A percentile compares a stretch with the other conserved stretches of the same genome.
Evolutionary conservation across 2,329 filamentous ascomycete genomes (phyloP).

Genomic region (Penicillium verrucosum): DNA sequence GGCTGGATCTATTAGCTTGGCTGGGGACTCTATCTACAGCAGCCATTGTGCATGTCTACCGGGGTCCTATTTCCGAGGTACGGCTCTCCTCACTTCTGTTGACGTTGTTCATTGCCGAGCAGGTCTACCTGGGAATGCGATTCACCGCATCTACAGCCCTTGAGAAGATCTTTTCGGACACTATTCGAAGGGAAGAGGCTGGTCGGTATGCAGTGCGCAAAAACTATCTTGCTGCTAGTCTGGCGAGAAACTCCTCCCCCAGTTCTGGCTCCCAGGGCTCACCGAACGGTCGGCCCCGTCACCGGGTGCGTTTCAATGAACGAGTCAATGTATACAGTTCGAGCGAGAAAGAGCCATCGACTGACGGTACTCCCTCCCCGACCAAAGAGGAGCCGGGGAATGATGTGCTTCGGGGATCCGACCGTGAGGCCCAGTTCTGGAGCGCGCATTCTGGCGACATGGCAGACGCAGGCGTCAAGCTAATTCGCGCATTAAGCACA

Average conservation of each 20-base stretch:
- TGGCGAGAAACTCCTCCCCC: slow-evolving; percentile 5
- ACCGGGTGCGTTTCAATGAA: slow-evolving; percentile 35
- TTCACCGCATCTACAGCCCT: slow-evolving; percentile 68
- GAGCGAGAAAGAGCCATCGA: slow-evolving; percentile 24
- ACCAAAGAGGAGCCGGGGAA: slow-evolving; percentile 22
- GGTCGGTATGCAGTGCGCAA: slow-evolving; percentile 77
- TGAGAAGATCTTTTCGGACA: slow-evolving; percentile 74
- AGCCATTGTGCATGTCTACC: slow-evolving; percentile 85
- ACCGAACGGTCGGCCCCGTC: slow-evolving; percentile 13
- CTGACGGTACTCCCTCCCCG: slow-evolving; percentile 20
- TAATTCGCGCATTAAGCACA: slow-evolving; percentile 48
- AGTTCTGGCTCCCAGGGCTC: slow-evolving; percentile 12
- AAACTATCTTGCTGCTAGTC: slow-evolving; percentile 58
- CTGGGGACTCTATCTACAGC: slow-evolving; percentile 83
- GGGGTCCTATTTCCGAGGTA: slow-evolving; percentile 63
- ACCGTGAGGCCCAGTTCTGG: slow-evolving; percentile 53
- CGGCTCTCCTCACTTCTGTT: slow-evolving; percentile 74
- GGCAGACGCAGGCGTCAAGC: slow-evolving; percentile 48
- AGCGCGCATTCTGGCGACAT: slow-evolving; percentile 50
- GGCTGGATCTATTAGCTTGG: slow-evolving; percentile 88
- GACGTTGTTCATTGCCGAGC: slow-evolving; percentile 76
- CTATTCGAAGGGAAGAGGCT: slow-evolving; percentile 75
- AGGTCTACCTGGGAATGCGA: slow-evolving; percentile 73
- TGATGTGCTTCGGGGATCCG: slow-evolving; percentile 30
- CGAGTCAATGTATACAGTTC: slow-evolving; percentile 32